Evolutionary conservation across 768 basidiomycete genomes (phyloP), one percentile per base, ranked within the genome.

Genomic region (Krasilnikovozyma curviuscula): DNA sequence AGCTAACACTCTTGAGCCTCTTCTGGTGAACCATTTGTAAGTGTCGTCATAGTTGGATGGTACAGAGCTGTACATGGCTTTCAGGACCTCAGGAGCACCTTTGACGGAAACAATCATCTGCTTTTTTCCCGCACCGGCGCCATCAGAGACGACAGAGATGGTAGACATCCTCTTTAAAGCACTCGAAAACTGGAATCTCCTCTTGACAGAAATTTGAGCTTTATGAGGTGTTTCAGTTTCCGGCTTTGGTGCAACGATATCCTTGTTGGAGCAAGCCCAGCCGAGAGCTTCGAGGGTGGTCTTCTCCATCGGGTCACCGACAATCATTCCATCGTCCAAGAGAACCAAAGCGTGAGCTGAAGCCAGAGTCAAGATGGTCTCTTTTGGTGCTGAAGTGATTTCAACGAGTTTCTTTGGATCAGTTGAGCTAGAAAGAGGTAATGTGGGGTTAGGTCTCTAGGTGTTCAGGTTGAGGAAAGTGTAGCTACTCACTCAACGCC

Each of bases 301-400:
- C 68, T 89, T 88, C 66, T 98, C 93, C 93, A 98, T 98, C 0
- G 93, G 93, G 62, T 98, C 93, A 3, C 93, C 93, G 35, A 97
- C 89, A 31, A 89, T 68, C 1, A 79, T 79, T 8, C 85, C 91
- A 57, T 97, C 91, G 56, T 98, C 91, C 23, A 98, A 71, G 40
- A 81, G 73, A 32, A 97, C 93, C 10, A 98, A 69, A 0, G 93
- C 91, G 59, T 98, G 93, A 1, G 93, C 89, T 8, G 88, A 78
- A 19, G 91, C 91, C 21, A 98, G 76, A 54, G 84, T 83, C 1
- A 81, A 67, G 4, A 77, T 83, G 0, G 93, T 95, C 55, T 84
- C 78, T 41, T 74, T 70, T 1, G 73, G 68, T 5, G 79, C 74
- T 48, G 81, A 74, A 56, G 78, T 81, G 44, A 97, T 81, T 37